Conservation (phyloP, 2,329 filamentous ascomycete genomes). For the Fusarium piperis region DNA sequence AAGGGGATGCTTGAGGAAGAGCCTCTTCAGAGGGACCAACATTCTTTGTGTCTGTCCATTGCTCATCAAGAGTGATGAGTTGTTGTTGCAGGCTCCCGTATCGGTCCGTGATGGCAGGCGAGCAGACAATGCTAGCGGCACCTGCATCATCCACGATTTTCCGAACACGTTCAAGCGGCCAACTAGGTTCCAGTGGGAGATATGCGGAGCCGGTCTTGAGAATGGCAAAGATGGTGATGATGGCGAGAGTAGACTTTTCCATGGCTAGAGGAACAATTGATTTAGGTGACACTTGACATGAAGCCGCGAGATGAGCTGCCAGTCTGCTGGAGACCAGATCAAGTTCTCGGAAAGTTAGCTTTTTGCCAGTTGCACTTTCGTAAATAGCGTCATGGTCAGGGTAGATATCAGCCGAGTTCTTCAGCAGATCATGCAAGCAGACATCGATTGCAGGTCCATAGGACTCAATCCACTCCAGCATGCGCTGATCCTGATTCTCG, state of each 20-base stretch:
- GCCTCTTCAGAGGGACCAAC: rapidly evolving
- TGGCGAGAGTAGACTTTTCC: not conserved
- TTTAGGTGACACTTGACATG: not conserved
- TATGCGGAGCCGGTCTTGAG: not conserved
- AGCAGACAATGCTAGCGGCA: not conserved
- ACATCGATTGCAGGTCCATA: not conserved
- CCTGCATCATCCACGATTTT: not conserved
- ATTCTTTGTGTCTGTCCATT: not conserved
- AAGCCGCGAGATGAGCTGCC: not conserved
- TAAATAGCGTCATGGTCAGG: not conserved
- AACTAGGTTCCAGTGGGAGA: not conserved
- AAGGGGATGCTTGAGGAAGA: not conserved
- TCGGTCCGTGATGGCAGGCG: not conserved
- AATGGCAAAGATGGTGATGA: not conserved
- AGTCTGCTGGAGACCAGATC: not conserved
- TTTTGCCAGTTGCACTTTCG: not conserved
- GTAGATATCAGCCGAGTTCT: not conserved
- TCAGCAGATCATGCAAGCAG: not conserved
- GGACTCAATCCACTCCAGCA: not conserved
- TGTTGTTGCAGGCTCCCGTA: not conserved
- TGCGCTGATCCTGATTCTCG: not conserved
- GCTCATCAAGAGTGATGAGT: not conserved
- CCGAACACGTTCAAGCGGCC: not conserved
- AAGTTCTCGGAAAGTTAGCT: not conserved
- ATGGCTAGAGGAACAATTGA: not conserved